These are phyloP conservation scores for Metschnikowia picachoensis DNA, from an alignment of 805 yeast genomes.

Conservation along the genomic window DNA sequence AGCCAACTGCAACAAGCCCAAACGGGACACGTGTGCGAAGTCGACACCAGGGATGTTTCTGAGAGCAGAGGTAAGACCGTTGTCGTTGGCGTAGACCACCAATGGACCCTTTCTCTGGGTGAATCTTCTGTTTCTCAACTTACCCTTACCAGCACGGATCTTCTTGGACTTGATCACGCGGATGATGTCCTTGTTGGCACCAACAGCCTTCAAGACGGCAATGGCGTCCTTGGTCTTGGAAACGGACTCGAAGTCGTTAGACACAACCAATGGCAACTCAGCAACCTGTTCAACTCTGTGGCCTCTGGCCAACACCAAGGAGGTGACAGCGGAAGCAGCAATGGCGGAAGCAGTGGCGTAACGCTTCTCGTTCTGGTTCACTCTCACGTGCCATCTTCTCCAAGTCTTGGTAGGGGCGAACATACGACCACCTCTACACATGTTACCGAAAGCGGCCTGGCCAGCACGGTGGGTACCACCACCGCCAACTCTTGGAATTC, in stretches of 20 bases:
- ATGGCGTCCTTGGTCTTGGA: slow-evolving; percentile 98
- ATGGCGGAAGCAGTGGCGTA: slow-evolving; percentile 99
- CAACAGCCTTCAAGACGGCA: slow-evolving; percentile 95
- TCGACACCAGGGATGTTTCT: slow-evolving; percentile 99
- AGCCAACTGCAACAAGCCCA: slow-evolving; percentile 96
- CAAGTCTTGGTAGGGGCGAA: slow-evolving; percentile 99
- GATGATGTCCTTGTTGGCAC: slow-evolving; percentile 97
- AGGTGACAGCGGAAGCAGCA: slow-evolving; percentile 98
- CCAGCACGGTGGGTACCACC: slow-evolving; percentile 99
- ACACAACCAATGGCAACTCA: slow-evolving; percentile 97
- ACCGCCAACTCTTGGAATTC: slow-evolving; percentile 99
- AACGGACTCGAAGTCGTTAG: slow-evolving; percentile 88
- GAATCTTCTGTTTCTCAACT: slow-evolving; percentile 98
- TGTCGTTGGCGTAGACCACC: slow-evolving; percentile 96
- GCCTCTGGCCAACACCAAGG: slow-evolving; percentile 99
- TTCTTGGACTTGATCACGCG: slow-evolving; percentile 98
- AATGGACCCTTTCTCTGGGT: slow-evolving; percentile 99
- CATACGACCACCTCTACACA: slow-evolving; percentile 99
- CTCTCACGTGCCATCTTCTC: slow-evolving; percentile 99
- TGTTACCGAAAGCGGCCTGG: slow-evolving; percentile 99
- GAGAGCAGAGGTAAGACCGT: slow-evolving; percentile 97
- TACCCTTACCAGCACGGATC: slow-evolving; percentile 99
- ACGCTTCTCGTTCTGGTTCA: slow-evolving; percentile 99
- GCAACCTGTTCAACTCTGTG: slow-evolving; percentile 98
- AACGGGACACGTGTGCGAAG: slow-evolving; percentile 85